Conservation (phyloP, 331 rosid species). For the Arachis monticola region DNA sequence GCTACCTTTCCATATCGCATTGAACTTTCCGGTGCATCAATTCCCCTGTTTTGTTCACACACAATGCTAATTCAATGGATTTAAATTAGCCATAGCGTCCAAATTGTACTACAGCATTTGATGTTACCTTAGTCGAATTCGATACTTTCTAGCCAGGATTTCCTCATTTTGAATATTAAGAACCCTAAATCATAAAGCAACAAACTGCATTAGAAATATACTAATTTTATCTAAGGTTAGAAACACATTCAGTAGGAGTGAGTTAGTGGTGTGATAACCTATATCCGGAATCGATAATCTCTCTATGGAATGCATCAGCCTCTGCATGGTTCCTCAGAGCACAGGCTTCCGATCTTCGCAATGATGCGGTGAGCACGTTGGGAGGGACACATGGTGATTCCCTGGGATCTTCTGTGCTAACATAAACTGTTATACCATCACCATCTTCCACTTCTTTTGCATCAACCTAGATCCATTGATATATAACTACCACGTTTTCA, state of each 20-base stretch:
- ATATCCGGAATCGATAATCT: constrained; percentile 74
- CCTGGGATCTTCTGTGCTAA: constrained; percentile 72
- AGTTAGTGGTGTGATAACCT: constrained; percentile 44
- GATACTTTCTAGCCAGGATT: constrained; percentile 74
- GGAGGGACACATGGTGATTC: constrained; percentile 69
- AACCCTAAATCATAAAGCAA: constrained; percentile 50
- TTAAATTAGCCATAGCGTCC: not conserved
- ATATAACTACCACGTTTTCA: constrained; percentile 26
- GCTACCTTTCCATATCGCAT: constrained; percentile 78
- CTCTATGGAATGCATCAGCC: constrained; percentile 79
- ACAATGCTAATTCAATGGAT: not conserved
- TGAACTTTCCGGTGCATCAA: constrained; percentile 69
- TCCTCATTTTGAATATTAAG: constrained; percentile 62
- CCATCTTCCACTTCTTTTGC: constrained; percentile 84
- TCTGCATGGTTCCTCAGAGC: constrained; percentile 45
- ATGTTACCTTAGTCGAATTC: constrained; percentile 83
- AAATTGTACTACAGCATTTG: not conserved
- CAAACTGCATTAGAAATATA: not conserved
- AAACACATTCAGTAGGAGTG: constrained; percentile 2
- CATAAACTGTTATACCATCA: constrained; percentile 89
- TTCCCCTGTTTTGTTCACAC: constrained; percentile 61
- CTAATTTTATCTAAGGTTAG: not conserved
- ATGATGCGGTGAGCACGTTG: constrained; percentile 56
- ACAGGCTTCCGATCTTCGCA: constrained; percentile 67
- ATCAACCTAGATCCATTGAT: constrained; percentile 62